Evolutionary conservation across 192 early-diverging fungal genomes (phyloP).

Genomic region (Coemansia sp.): DNA sequence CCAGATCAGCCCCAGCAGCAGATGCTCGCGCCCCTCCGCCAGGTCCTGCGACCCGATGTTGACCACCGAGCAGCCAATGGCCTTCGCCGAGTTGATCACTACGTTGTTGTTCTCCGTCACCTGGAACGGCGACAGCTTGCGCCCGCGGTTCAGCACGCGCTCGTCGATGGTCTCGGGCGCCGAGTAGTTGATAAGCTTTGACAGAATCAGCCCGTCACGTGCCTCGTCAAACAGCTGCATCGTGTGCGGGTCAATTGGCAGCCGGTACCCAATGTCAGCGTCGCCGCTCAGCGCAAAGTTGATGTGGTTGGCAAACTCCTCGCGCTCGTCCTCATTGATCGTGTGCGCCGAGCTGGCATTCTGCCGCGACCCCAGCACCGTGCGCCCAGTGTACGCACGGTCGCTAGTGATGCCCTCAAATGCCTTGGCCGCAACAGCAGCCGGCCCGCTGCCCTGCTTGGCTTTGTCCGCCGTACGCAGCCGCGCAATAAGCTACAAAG

Average conservation of each 20-base stretch:
- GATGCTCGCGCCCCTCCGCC: slow-evolving; percentile 94
- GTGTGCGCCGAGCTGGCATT: slow-evolving; percentile 90
- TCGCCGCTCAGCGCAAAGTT: slow-evolving; percentile 83
- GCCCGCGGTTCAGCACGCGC: slow-evolving; percentile 88
- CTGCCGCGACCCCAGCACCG: slow-evolving; percentile 83
- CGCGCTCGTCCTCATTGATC: slow-evolving; percentile 98
- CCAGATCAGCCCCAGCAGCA: slow-evolving; percentile 97
- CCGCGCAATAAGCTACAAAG: slow-evolving; percentile 35
- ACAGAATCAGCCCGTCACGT: slow-evolving; percentile 89
- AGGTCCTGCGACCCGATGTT: slow-evolving; percentile 98
- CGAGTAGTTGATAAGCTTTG: slow-evolving; percentile 98
- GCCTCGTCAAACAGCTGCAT: slow-evolving; percentile 98
- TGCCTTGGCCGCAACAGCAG: slow-evolving; percentile 6
- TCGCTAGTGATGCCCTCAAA: slow-evolving; percentile 55
- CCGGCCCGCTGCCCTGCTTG: slow-evolving; percentile 1
- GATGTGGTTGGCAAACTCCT: slow-evolving; percentile 93
- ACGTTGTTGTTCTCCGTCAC: slow-evolving; percentile 99
- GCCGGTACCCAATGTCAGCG: slow-evolving; percentile 73
- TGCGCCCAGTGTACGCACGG: slow-evolving; percentile 64
- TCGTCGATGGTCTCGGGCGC: slow-evolving; percentile 97
- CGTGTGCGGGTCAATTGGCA: slow-evolving; percentile 89
- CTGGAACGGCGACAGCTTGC: slow-evolving; percentile 90
- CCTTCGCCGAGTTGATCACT: slow-evolving; percentile 98
- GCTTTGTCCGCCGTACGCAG: slow-evolving; percentile 35
- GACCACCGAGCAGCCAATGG: slow-evolving; percentile 96